phyloP scores from a whole-genome alignment of 345 rosid species.

The Eucalyptus curtisii region DNA sequence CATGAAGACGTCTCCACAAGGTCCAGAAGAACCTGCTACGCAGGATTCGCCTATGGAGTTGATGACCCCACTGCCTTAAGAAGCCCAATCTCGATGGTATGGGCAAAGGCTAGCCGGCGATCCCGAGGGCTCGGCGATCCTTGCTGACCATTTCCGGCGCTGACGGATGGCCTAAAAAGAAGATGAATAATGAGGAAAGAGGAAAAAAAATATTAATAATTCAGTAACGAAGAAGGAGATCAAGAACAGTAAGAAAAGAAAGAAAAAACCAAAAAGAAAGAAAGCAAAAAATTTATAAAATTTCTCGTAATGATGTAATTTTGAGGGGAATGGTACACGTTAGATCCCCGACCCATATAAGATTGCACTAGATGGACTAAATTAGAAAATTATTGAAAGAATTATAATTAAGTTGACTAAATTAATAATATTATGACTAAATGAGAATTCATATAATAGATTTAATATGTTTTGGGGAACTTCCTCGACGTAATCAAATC shows the following conservation, averaged over 20 bases:
- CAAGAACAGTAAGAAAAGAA: background rate
- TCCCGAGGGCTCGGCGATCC: too few relatives aligned
- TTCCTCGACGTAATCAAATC: background rate
- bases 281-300: background rate
- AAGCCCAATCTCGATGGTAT: background rate
- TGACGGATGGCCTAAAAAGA: background rate
- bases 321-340: background rate
- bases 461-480: background rate
- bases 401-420: background rate
- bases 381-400: background rate
- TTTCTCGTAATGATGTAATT: background rate
- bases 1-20: background rate
- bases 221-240: background rate
- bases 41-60: background rate
- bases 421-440: background rate
- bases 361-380: accelerated
- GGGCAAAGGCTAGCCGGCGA: background rate
- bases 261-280: background rate
- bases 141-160: background rate
- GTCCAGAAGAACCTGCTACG: background rate
- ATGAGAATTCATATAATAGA: background rate
- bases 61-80: background rate
- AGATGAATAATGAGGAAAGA: background rate
- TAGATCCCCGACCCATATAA: accelerated
- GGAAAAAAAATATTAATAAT: background rate